Evolutionary conservation across 257 asterid species (phyloP).

Genomic region (Solanum paucissectum): DNA sequence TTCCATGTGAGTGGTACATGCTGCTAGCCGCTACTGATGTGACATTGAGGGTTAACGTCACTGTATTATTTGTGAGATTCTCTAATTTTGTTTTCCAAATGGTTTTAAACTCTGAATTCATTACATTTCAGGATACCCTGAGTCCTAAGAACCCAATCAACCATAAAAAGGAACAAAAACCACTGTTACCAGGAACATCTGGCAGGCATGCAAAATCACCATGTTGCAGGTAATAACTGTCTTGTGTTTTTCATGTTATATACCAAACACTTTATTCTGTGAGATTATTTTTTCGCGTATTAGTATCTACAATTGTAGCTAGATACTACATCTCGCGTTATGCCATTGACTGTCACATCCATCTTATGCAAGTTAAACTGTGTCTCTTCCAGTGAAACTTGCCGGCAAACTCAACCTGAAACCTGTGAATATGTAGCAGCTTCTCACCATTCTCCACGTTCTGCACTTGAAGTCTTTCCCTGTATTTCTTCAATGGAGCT

Average conservation of each 20-base stretch:
- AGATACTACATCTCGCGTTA: not conserved
- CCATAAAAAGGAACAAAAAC: slow-evolving; percentile 20
- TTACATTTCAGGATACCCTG: slow-evolving; percentile 24
- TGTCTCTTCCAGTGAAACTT: slow-evolving; percentile 24
- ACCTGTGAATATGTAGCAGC: slow-evolving; percentile 13
- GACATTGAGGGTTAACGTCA: not conserved
- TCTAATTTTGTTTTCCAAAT: not conserved
- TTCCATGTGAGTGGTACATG: slow-evolving; percentile 24
- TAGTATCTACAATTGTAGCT: not conserved
- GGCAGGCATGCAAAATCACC: slow-evolving; percentile 30
- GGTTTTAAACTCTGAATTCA: not conserved
- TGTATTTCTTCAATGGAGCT: slow-evolving; percentile 30
- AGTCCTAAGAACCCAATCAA: slow-evolving; percentile 18
- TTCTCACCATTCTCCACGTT: slow-evolving; percentile 47
- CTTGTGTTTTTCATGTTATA: not conserved
- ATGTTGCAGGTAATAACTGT: slow-evolving; percentile 14
- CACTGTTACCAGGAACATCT: slow-evolving; percentile 20
- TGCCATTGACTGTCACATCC: not conserved
- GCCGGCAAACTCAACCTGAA: slow-evolving; percentile 26
- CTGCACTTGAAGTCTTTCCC: slow-evolving; percentile 37
- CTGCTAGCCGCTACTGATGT: not conserved
- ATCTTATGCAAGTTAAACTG: not conserved
- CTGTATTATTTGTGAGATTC: not conserved
- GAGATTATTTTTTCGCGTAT: not conserved
- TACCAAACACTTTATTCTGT: not conserved